A percentile compares a stretch with the other conserved stretches of the same genome.
phyloP scores from a whole-genome alignment of 495 filamentous ascomycete genomes.

The Tetracladium marchalianum region DNA sequence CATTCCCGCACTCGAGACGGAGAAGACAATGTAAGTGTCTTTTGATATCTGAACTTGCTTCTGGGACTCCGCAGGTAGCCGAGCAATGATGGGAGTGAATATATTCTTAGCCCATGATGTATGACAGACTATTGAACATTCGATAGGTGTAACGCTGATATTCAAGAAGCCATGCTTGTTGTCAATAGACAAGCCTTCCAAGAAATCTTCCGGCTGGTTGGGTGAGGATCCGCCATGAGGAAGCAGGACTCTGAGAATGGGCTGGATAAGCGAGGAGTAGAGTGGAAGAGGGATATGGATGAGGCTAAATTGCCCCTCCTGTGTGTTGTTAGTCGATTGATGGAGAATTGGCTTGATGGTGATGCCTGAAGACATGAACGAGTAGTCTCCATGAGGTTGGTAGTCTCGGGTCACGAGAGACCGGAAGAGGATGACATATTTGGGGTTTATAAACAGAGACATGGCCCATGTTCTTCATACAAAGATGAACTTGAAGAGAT shows the following conservation, averaged over 20 bases:
- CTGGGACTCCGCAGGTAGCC: slow-evolving; percentile 32
- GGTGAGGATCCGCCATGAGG: slow-evolving; percentile 9
- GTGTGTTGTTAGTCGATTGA: slow-evolving; percentile 15
- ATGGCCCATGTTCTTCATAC: slow-evolving; percentile 5
- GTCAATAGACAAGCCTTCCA: slow-evolving; percentile 31
- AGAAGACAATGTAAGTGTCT: slow-evolving; percentile 80
- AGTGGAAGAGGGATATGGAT: slow-evolving; percentile 83
- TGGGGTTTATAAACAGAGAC: slow-evolving; percentile 14
- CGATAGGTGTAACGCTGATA: slow-evolving; percentile 82
- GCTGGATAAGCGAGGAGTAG: slow-evolving; percentile 72
- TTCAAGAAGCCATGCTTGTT: slow-evolving; percentile 77
- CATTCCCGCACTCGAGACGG: slow-evolving; percentile 77
- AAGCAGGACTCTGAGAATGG: slow-evolving; percentile 77
- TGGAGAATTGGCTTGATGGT: slow-evolving; percentile 10
- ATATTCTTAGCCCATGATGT: slow-evolving; percentile 57
- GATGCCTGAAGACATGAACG: slow-evolving; percentile 11
- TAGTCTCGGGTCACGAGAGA: slow-evolving; percentile 15
- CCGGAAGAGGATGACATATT: slow-evolving; percentile 12
- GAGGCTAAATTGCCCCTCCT: slow-evolving; percentile 82
- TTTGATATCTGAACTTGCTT: slow-evolving; percentile 60
- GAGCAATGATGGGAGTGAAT: slow-evolving; percentile 60
- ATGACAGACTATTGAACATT: slow-evolving; percentile 88
- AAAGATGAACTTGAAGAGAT: slow-evolving; percentile 1
- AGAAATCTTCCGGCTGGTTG: slow-evolving; percentile 25
- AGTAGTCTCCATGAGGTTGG: slow-evolving; percentile 6